Evolutionary conservation across 805 yeast genomes (phyloP).

Genomic region (Saturnispora bothae): DNA sequence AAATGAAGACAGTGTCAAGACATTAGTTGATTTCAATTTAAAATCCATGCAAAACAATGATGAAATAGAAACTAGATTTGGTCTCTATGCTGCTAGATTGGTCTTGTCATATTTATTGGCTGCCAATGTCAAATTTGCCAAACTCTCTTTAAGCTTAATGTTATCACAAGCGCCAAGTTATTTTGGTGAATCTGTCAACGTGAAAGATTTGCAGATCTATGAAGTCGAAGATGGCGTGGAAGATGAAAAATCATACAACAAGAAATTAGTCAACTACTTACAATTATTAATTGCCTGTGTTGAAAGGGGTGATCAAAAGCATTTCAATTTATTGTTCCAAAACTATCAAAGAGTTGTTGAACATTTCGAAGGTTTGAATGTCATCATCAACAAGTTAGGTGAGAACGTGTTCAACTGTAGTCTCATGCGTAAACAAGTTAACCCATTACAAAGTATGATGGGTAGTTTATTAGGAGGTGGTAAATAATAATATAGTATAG

Average conservation of each 20-base stretch:
- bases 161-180: constrained; percentile 22
- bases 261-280: constrained; percentile 51
- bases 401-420: constrained; percentile 22
- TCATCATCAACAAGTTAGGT: constrained; percentile 24
- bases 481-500: not conserved
- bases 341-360: constrained; percentile 24
- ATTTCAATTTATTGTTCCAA: constrained; percentile 35
- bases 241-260: constrained; percentile 19
- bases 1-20: constrained; percentile 15
- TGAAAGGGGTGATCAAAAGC: constrained; percentile 35
- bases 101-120: constrained; percentile 66
- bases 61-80: constrained; percentile 22
- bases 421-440: constrained; percentile 38
- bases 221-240: constrained; percentile 22
- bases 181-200: constrained; percentile 13
- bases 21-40: constrained; percentile 28
- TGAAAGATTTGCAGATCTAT: constrained; percentile 20
- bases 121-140: constrained; percentile 54
- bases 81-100: constrained; percentile 35
- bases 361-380: constrained; percentile 14
- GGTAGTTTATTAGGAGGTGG: constrained; percentile 46
- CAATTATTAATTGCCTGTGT: constrained; percentile 56
- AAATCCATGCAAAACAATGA: constrained; percentile 25
- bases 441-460: constrained; percentile 68
- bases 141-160: constrained; percentile 30